Percentiles rank a stretch among this genome's conserved stretches.
Conservation (phyloP, 176 grass and related monocot genomes). For the Miscanthus lutarioriparius region DNA sequence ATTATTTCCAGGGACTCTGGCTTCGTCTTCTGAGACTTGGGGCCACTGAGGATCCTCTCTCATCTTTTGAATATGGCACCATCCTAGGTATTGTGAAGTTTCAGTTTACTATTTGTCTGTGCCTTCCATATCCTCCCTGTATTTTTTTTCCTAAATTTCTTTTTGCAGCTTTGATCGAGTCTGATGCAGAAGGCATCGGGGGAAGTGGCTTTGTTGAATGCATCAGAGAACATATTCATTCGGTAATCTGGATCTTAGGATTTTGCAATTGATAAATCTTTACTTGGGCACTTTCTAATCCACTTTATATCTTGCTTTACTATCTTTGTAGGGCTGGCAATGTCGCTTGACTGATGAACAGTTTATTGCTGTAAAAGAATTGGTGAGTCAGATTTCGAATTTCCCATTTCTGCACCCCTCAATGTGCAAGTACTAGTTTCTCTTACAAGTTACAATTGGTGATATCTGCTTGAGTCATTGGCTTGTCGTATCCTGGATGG, state of each 20-base stretch:
- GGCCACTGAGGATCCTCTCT: slow-evolving; percentile 98
- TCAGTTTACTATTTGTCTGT: slow-evolving; percentile 25
- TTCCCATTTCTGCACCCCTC: background rate
- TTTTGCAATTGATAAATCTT: slow-evolving; percentile 32
- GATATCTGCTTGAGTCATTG: slow-evolving; percentile 17
- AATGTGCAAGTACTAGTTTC: slow-evolving; percentile 20
- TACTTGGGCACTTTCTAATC: slow-evolving; percentile 26
- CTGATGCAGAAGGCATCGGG: slow-evolving; percentile 98
- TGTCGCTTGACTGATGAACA: slow-evolving; percentile 98
- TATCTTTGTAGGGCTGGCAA: slow-evolving; percentile 88
- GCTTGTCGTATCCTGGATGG: slow-evolving; percentile 10
- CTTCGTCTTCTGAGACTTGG: slow-evolving; percentile 94
- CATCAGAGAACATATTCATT: slow-evolving; percentile 98
- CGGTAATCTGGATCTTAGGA: slow-evolving; percentile 51
- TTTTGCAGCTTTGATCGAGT: slow-evolving; percentile 95
- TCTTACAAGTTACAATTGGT: slow-evolving; percentile 5
- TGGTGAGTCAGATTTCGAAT: slow-evolving; percentile 61
- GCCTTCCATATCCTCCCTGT: slow-evolving; percentile 11
- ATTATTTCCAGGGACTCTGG: slow-evolving; percentile 86
- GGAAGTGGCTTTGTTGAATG: slow-evolving; percentile 99
- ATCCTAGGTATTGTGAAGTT: slow-evolving; percentile 87
- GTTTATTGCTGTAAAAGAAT: slow-evolving; percentile 98
- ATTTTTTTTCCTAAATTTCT: slow-evolving; percentile 20
- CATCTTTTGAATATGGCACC: slow-evolving; percentile 99
- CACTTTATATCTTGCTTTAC: slow-evolving; percentile 37